Conservation (phyloP, 768 basidiomycete genomes). For the Grammothele lineata region DNA sequence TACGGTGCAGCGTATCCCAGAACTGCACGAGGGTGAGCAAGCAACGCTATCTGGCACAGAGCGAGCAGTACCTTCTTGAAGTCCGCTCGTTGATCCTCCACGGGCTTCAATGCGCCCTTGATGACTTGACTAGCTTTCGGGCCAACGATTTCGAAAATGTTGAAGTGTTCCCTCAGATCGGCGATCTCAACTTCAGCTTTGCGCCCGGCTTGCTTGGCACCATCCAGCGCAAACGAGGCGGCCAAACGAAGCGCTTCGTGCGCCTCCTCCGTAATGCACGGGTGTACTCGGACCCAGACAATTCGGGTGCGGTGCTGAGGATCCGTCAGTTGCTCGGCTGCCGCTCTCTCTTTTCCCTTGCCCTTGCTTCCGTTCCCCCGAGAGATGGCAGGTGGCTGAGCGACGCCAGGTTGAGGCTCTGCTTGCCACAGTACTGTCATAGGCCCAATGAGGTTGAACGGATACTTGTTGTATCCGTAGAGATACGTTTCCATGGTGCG, state of each 20-base stretch:
- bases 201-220: slow-evolving; percentile 18
- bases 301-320: slow-evolving; percentile 29
- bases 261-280: slow-evolving; percentile 58
- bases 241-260: slow-evolving; percentile 47
- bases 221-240: slow-evolving; percentile 46
- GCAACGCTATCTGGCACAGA: too few relatives aligned
- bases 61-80: slow-evolving; percentile 48
- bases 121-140: slow-evolving; percentile 47
- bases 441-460: slow-evolving; percentile 67
- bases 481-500: slow-evolving; percentile 63
- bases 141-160: slow-evolving; percentile 88
- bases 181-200: slow-evolving; percentile 53
- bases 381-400: background rate
- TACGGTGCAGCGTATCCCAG: slow-evolving; percentile 57
- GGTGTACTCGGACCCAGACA: slow-evolving; percentile 81
- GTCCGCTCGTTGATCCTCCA: slow-evolving; percentile 45
- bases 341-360: slow-evolving; percentile 29
- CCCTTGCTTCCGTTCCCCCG: slow-evolving; percentile 24
- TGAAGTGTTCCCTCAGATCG: slow-evolving; percentile 68
- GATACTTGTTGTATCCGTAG: slow-evolving; percentile 62
- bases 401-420: background rate
- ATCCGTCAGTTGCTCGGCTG: slow-evolving; percentile 6
- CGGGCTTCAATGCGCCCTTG: slow-evolving; percentile 55
- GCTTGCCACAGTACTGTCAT: slow-evolving; percentile 67
- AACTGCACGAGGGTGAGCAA: too few relatives aligned